A percentile compares a stretch with the other conserved stretches of the same genome.
Conservation (phyloP, 2,329 filamentous ascomycete species). For the Fusarium brachygibbosum region DNA sequence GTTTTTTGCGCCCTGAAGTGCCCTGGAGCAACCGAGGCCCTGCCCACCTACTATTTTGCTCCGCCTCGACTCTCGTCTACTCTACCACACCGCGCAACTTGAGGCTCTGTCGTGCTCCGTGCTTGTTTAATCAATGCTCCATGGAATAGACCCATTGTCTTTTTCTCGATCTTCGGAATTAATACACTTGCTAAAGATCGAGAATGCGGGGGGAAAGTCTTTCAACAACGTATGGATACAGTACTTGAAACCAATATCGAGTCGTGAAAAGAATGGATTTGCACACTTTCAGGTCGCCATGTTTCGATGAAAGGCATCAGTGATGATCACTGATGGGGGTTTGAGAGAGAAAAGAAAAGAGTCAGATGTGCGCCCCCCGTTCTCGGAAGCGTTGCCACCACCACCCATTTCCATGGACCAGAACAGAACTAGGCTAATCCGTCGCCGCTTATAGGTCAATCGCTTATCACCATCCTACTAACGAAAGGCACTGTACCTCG, state of each 20-base stretch:
- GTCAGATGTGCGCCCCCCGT: slow-evolving; percentile 39
- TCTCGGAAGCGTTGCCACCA: slow-evolving; percentile 42
- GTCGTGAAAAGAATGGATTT: slow-evolving; percentile 30
- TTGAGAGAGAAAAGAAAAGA: slow-evolving; percentile 19
- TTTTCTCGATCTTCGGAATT: slow-evolving; percentile 18
- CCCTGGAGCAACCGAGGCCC: neutral
- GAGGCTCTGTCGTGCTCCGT: slow-evolving; percentile 32
- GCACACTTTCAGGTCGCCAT: slow-evolving; percentile 11
- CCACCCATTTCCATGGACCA: slow-evolving; percentile 23
- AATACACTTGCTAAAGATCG: slow-evolving; percentile 1
- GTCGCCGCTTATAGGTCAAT: slow-evolving; percentile 37
- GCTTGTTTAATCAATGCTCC: neutral
- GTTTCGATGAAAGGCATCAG: slow-evolving; percentile 6
- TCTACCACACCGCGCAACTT: slow-evolving; percentile 2
- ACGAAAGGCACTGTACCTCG: slow-evolving; percentile 9
- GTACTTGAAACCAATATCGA: slow-evolving; percentile 12
- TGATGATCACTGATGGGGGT: slow-evolving; percentile 21
- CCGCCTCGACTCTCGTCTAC: slow-evolving; percentile 1
- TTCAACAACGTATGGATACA: no score
- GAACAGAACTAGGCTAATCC: slow-evolving; percentile 31
- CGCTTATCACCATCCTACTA: slow-evolving; percentile 33
- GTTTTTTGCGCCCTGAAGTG: neutral
- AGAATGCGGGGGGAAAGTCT: no score
- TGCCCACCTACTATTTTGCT: slow-evolving; percentile 6
- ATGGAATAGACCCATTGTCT: slow-evolving; percentile 6